Base-by-base conservation (phyloP, 2,329 filamentous ascomycete species). In the Corniculantispora saksenae region DNA sequence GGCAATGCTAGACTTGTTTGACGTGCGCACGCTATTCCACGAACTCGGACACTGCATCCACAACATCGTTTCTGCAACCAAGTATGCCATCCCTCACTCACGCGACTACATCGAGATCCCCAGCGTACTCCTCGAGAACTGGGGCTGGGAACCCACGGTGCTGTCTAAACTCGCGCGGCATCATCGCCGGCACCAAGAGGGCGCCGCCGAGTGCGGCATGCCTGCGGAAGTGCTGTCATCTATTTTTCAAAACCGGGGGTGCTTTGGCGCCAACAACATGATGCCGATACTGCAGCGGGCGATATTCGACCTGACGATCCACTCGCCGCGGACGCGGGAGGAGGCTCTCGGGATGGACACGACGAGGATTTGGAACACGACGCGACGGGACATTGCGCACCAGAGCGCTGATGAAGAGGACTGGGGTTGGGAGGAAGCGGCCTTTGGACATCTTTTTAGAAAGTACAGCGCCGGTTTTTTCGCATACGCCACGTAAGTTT, bases 21-120 rank as follows among this genome's bases (percentile, higher is more conserved):
- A n/a, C n/a, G n/a, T n/a, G n/a, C n/a, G n/a, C n/a, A n/a, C n/a
- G 0, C 83, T 92, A 4, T 53, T 53, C 29, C 50, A 53, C 50
- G 50, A 53, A 19, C 8, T 53, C 9, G 50, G 50, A 2, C 50
- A 53, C 29, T 15, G 25, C 3, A 3, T 53, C 2, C 50, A 53
- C 50, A 25, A 53, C 7, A 8, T 53, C 15, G 25, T 35, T 3
- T 13, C 17, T 13, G 17, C 38, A 43, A 43, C 8, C 38, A 43
- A 13, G 17, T 27, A 25, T 4, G 27, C 5, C 50, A 15, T 5
- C 25, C 25, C 27, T 25, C 50, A n/a, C n/a, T n/a, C 25, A 13
- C 12, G 50, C 12, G 50, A 53, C 27, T 53, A 32, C n/a, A 17
- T 53, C 25, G 50, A 53, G 19, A 53, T 32, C 50, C 50, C 50